A percentile compares a stretch with the other conserved stretches of the same genome.
Evolutionary conservation across 2,329 filamentous ascomycete genomes (phyloP).

Genomic region (Hypoxylon sp.): DNA sequence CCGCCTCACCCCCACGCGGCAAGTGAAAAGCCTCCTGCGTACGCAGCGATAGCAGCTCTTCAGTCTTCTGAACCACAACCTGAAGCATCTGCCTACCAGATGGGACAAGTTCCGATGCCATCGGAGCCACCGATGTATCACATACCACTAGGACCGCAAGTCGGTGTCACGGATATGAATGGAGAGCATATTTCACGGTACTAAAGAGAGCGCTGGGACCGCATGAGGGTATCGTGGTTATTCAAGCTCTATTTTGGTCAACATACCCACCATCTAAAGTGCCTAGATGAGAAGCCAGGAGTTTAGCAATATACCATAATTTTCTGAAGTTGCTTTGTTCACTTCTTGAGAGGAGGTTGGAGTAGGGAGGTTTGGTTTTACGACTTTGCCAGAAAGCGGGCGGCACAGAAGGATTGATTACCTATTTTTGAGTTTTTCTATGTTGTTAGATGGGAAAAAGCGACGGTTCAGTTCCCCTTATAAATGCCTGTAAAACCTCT

Average conservation of each 20-base stretch:
- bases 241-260: slow-evolving; percentile 2
- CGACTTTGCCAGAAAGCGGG: slow-evolving; percentile 10
- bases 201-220: slow-evolving; percentile 18
- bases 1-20: slow-evolving; percentile 4
- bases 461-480: slow-evolving; percentile 41
- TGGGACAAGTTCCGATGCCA: slow-evolving; percentile 39
- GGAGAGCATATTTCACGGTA: slow-evolving; percentile 45
- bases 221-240: not conserved
- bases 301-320: slow-evolving; percentile 19
- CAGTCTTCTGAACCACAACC: slow-evolving; percentile 42
- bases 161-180: slow-evolving; percentile 24
- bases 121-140: slow-evolving; percentile 36
- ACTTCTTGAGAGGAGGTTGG: not conserved
- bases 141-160: slow-evolving; percentile 26
- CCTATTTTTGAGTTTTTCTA: slow-evolving; percentile 36
- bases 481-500: slow-evolving; percentile 32
- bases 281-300: not conserved
- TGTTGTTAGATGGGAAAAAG: slow-evolving; percentile 30
- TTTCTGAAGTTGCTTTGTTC: not conserved
- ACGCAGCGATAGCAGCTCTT: slow-evolving; percentile 27
- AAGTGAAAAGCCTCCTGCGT: slow-evolving; percentile 38
- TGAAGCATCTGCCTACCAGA: slow-evolving; percentile 39
- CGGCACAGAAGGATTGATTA: slow-evolving; percentile 21
- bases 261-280: not conserved
- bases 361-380: slow-evolving; percentile 16